Evolutionary conservation across 352 stramenopile species (phyloP).

Genomic region (Aphanomyces cochlioides): DNA sequence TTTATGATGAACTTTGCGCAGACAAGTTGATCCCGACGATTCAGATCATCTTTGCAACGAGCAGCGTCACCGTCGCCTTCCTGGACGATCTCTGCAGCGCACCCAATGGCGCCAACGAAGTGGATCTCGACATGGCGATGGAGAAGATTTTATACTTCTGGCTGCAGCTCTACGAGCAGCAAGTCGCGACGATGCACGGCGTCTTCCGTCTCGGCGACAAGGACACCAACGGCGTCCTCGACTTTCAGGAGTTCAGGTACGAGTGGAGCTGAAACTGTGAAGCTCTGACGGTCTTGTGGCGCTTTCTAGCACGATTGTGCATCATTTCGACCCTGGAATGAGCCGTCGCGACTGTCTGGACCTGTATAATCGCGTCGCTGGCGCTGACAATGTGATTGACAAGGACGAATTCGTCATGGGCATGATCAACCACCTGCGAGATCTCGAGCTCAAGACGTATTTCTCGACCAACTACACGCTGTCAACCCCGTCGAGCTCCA

Average conservation of each 20-base stretch:
- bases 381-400: constrained; percentile 70
- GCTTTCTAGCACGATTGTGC: constrained; percentile 47
- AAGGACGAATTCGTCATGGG: constrained; percentile 79
- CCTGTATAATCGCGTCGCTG: constrained; percentile 61
- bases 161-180: constrained; percentile 68
- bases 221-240: constrained; percentile 63
- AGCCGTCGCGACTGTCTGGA: constrained; percentile 51
- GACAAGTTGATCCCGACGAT: constrained; percentile 66
- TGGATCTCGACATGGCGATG: constrained; percentile 62
- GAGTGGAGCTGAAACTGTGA: not conserved
- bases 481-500: not conserved
- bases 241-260: constrained; percentile 58
- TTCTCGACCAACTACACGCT: constrained; percentile 5
- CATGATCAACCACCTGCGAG: constrained; percentile 69
- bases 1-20: constrained; percentile 4
- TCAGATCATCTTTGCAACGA: constrained; percentile 72
- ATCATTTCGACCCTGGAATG: constrained; percentile 57
- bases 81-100: constrained; percentile 43
- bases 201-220: constrained; percentile 65
- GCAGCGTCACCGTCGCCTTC: constrained; percentile 39
- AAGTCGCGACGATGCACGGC: constrained; percentile 70
- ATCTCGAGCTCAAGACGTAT: constrained; percentile 46
- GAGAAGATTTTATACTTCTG: constrained; percentile 77
- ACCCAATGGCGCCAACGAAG: constrained; percentile 16
- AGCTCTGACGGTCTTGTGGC: not conserved